Conservation (phyloP, 768 basidiomycete species). For the Hypholoma fasciculare region DNA sequence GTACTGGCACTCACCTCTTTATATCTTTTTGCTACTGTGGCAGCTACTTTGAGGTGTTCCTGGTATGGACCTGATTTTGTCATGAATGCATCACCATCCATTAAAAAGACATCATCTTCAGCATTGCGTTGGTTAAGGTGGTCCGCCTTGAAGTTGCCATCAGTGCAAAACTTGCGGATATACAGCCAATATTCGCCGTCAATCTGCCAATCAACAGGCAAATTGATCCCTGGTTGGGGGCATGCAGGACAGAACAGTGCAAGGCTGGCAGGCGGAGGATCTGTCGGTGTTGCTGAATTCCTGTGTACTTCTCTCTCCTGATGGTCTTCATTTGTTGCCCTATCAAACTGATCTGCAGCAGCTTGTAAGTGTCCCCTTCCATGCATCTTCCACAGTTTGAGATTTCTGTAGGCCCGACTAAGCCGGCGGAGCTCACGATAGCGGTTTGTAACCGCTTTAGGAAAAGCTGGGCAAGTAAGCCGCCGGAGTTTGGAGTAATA, state of each 20-base stretch:
- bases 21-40: background rate
- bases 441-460: constrained; percentile 10
- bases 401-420: constrained; percentile 13
- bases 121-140: background rate
- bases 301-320: too few species aligned
- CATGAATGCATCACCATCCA: background rate
- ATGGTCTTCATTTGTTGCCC: too few species aligned
- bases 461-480: constrained; percentile 13
- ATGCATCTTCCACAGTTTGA: constrained; percentile 15
- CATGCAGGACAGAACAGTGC: constrained; percentile 22
- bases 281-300: too few species aligned
- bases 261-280: background rate
- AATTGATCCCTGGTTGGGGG: constrained; percentile 21
- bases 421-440: constrained; percentile 16
- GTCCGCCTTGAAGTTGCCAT: constrained; percentile 19
- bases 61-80: background rate
- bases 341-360: too few species aligned
- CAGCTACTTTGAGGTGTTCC: background rate
- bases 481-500: constrained; percentile 16
- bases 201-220: constrained; percentile 12
- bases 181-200: constrained; percentile 9
- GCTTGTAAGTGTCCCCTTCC: constrained; percentile 3
- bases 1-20: too few species aligned
- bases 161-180: constrained; percentile 13
- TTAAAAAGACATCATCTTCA: background rate